Percentiles rank a stretch among this genome's conserved stretches.
Evolutionary conservation across 2,329 filamentous ascomycete genomes (phyloP).

Genomic region (Ascochyta pisi): DNA sequence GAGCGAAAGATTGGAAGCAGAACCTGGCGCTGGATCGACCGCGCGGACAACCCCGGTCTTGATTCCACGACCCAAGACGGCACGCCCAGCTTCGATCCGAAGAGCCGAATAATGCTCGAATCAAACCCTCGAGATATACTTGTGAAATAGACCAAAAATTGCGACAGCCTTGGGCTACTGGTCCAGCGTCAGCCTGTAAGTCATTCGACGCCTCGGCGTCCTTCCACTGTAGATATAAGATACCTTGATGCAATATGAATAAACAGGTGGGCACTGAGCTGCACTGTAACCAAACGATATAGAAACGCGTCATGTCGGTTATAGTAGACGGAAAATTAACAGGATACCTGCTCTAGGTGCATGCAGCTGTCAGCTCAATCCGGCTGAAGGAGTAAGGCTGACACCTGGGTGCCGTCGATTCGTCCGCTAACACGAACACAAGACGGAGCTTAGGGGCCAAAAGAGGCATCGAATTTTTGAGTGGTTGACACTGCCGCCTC

Average conservation of each 20-base stretch:
- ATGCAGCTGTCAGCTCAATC: slow-evolving; percentile 16
- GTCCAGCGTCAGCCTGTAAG: background rate
- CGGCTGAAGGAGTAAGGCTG: slow-evolving; percentile 12
- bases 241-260: background rate
- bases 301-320: background rate
- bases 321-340: too few relatives aligned
- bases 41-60: slow-evolving; percentile 2
- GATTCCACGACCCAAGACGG: background rate
- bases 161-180: background rate
- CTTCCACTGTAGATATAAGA: background rate
- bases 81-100: background rate
- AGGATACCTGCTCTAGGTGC: background rate
- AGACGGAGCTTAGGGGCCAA: slow-evolving; percentile 8
- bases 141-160: background rate
- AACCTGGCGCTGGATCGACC: background rate
- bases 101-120: background rate
- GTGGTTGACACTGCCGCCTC: slow-evolving; percentile 9
- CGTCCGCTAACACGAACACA: background rate
- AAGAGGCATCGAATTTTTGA: slow-evolving; percentile 7
- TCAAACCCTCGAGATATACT: background rate
- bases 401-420: slow-evolving; percentile 6
- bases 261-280: background rate
- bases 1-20: slow-evolving; percentile 7
- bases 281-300: background rate
- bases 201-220: background rate